Conservation (phyloP, 129 eudicot genomes). For the Oenanthe sinensis region DNA sequence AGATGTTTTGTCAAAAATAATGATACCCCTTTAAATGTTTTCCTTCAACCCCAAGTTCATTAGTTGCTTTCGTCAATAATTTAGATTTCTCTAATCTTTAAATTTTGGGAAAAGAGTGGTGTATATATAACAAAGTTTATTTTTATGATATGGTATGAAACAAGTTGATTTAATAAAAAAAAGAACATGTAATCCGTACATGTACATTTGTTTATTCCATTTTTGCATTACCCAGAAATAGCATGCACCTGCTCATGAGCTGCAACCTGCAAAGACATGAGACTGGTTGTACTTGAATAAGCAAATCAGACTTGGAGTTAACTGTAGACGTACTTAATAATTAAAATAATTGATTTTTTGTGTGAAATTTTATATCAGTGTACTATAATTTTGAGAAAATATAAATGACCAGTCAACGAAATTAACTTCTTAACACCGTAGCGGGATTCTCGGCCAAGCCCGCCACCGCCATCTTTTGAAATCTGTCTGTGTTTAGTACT, state of each 20-base stretch:
- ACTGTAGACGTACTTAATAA: neutral
- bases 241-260: neutral
- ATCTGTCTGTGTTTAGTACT: neutral
- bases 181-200: neutral
- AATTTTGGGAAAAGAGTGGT: no score
- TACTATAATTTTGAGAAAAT: neutral
- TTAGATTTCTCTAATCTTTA: no score
- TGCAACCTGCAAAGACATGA: neutral
- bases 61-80: no score
- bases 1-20: no score
- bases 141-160: no score
- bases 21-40: no score
- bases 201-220: no score
- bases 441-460: constrained; percentile 44
- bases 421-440: constrained; percentile 15
- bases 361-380: neutral
- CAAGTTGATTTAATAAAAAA: no score
- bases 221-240: no score
- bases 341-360: neutral
- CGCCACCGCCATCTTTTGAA: constrained; percentile 1
- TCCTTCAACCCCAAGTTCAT: no score
- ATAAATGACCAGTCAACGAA: constrained; percentile 16
- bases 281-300: neutral
- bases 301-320: neutral
- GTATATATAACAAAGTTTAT: no score